Conservation (phyloP, 176 grass and related monocot species). For the Musa acuminata region DNA sequence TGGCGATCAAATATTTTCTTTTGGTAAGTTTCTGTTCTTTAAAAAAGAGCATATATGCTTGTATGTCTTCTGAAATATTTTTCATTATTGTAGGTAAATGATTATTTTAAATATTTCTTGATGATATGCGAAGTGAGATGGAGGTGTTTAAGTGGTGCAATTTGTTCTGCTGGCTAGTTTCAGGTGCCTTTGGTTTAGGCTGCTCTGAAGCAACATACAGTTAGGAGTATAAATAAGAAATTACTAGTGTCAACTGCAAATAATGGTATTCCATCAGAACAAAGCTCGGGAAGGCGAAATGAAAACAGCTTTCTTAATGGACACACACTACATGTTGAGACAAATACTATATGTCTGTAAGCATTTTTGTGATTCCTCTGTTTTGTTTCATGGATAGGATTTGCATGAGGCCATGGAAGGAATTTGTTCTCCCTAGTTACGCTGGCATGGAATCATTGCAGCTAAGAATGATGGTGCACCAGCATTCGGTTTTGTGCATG, state of each 20-base stretch:
- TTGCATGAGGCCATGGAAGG: neutral
- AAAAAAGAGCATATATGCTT: neutral
- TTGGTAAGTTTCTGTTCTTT: neutral
- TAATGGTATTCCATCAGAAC: neutral
- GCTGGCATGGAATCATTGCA: neutral
- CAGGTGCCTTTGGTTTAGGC: neutral
- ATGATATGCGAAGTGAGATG: neutral
- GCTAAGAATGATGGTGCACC: too few species aligned
- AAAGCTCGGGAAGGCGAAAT: neutral
- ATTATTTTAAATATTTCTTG: neutral
- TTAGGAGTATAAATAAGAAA: neutral
- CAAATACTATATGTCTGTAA: too few species aligned
- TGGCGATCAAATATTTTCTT: too few species aligned
- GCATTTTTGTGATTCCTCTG: too few species aligned
- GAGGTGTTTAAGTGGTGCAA: neutral
- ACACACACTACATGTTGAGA: neutral
- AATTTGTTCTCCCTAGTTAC: too few species aligned
- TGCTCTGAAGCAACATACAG: neutral
- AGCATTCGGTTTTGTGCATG: too few species aligned
- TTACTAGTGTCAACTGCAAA: neutral
- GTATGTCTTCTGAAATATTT: neutral
- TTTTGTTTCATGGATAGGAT: too few species aligned
- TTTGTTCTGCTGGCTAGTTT: neutral
- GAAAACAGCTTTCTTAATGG: neutral
- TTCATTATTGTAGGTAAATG: neutral